Conservation (phyloP, 2,329 filamentous ascomycete genomes). For the Aspergillus sp. region DNA sequence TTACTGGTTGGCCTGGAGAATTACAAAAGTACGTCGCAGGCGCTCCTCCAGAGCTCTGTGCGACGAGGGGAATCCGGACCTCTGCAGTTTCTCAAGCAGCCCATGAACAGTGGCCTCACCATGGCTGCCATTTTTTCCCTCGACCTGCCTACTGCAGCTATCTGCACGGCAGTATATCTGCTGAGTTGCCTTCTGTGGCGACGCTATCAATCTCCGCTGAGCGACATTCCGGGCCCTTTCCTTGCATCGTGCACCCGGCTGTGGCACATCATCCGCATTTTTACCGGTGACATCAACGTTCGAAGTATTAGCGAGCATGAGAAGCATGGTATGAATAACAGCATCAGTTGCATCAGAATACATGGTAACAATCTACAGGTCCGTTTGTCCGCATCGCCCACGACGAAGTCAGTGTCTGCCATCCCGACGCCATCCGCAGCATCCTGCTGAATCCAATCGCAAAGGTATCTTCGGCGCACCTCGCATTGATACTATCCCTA, state of each 20-base stretch:
- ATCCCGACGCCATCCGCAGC: not conserved
- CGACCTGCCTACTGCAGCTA: not conserved
- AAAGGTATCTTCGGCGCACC: not conserved
- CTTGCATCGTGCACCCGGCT: slow-evolving; percentile 2
- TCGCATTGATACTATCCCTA: too few species aligned
- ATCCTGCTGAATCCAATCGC: not conserved
- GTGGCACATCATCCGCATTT: slow-evolving; percentile 6
- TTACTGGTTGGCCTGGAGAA: not conserved
- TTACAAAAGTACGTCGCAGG: not conserved
- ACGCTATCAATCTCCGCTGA: not conserved
- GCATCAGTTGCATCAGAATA: not conserved
- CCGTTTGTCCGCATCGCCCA: slow-evolving; percentile 4
- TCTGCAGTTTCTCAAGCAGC: not conserved
- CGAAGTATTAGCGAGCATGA: not conserved
- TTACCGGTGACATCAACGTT: slow-evolving; percentile 1
- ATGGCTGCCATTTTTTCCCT: not conserved
- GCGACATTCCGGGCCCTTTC: slow-evolving; percentile 3
- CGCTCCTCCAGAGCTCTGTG: not conserved
- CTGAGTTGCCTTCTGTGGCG: not conserved
- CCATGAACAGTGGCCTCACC: not conserved
- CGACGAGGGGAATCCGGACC: not conserved
- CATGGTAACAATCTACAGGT: not conserved
- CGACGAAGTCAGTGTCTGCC: slow-evolving; percentile 8
- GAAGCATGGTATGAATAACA: not conserved
- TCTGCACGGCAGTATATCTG: not conserved